phyloP scores from a whole-genome alignment of 2,329 filamentous ascomycete species.

The Penicillium sp. region DNA sequence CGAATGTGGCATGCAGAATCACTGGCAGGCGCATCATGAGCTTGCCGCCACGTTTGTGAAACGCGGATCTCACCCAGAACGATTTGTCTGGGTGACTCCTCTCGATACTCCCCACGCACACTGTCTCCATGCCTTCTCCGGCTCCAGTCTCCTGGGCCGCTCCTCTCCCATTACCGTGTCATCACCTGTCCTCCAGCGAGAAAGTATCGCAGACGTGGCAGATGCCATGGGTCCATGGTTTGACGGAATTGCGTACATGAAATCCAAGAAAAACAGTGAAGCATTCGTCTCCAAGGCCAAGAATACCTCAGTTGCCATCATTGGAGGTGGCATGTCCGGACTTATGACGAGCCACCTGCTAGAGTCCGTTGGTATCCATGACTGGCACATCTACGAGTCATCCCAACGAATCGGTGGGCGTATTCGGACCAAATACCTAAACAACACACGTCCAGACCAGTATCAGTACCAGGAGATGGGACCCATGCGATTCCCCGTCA shows the following conservation, averaged over 20 bases:
- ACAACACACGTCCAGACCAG: slow-evolving; percentile 33
- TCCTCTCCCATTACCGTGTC: slow-evolving; percentile 21
- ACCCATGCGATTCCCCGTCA: slow-evolving; percentile 44
- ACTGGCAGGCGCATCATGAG: slow-evolving; percentile 41
- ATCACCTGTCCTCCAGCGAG: slow-evolving; percentile 16
- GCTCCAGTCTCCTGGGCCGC: slow-evolving; percentile 16
- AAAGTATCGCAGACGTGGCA: slow-evolving; percentile 31
- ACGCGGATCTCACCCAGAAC: slow-evolving; percentile 37
- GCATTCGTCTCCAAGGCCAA: slow-evolving; percentile 30
- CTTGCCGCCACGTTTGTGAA: slow-evolving; percentile 41
- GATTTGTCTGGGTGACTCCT: slow-evolving; percentile 42
- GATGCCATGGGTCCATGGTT: slow-evolving; percentile 41
- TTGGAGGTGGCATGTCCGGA: slow-evolving; percentile 37
- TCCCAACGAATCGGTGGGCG: slow-evolving; percentile 41
- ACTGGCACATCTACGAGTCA: slow-evolving; percentile 46
- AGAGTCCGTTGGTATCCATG: slow-evolving; percentile 42
- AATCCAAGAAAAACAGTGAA: slow-evolving; percentile 25
- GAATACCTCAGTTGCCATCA: slow-evolving; percentile 30
- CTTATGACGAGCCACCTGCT: slow-evolving; percentile 41
- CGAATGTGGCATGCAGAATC: slow-evolving; percentile 36
- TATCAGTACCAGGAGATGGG: slow-evolving; percentile 43
- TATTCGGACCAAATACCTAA: slow-evolving; percentile 43
- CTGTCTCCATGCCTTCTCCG: slow-evolving; percentile 36
- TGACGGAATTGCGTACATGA: slow-evolving; percentile 37
- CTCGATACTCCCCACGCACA: slow-evolving; percentile 25